phyloP scores from a whole-genome alignment of 257 asterid species.

The Eustoma russellianum region DNA sequence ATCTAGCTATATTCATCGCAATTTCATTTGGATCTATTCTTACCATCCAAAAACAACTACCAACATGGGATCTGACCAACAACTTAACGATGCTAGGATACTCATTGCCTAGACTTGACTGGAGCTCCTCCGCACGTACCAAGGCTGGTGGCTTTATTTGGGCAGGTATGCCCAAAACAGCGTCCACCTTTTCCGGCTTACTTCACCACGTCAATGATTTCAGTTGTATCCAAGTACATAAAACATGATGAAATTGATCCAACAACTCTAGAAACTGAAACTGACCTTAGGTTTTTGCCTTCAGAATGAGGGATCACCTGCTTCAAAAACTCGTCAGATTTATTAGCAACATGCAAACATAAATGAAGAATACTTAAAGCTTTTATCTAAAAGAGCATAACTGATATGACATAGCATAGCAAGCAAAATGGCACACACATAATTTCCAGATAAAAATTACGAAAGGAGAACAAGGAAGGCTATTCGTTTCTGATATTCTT shows the following conservation, averaged over 20 bases:
- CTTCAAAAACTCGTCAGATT: slow-evolving; percentile 13
- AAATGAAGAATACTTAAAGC: too few species aligned
- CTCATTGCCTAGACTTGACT: slow-evolving; percentile 48
- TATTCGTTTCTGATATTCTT: too few species aligned
- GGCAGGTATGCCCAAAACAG: slow-evolving; percentile 30
- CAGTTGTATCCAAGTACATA: slow-evolving; percentile 2
- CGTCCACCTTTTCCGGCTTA: slow-evolving; percentile 25
- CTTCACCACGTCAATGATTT: slow-evolving; percentile 21
- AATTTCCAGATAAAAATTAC: too few species aligned
- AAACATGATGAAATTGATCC: neutral
- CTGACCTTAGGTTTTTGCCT: slow-evolving; percentile 24
- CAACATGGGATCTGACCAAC: slow-evolving; percentile 82
- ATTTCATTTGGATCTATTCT: slow-evolving; percentile 10
- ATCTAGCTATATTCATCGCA: slow-evolving; percentile 6
- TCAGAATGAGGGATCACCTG: slow-evolving; percentile 47
- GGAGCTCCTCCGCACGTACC: slow-evolving; percentile 88
- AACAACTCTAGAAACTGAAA: neutral
- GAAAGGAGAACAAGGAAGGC: too few species aligned
- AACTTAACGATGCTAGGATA: slow-evolving; percentile 53
- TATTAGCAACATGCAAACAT: too few species aligned
- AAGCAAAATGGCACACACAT: too few species aligned
- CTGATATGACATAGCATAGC: too few species aligned
- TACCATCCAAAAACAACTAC: slow-evolving; percentile 99
- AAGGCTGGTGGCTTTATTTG: slow-evolving; percentile 55
- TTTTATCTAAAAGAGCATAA: too few species aligned